Base-by-base conservation (phyloP, 1,139 yeast species). In the Pneumocystis murina region DNA sequence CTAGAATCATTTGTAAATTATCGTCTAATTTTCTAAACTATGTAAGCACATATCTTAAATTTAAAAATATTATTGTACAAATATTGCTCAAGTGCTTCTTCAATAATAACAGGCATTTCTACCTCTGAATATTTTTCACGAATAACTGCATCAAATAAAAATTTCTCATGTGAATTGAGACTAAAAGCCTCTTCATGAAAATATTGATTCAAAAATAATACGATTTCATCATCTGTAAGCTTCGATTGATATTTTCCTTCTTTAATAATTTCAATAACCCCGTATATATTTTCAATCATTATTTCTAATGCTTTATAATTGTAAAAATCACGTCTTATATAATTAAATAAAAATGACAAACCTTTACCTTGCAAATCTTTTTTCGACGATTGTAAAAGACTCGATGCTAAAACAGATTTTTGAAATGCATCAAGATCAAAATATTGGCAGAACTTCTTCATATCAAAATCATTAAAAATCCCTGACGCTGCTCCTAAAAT, bases 381-480 rank as follows among this genome's bases (percentile, higher is more conserved):
- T 58, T 66, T 65, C 20, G 68, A 28, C 2, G 67, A 62, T n/a
- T 20, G 36, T 14, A 43, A 59, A 28, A 54, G 54, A 55, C 64
- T 60, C n/a, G 62, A 57, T 54, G 61, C 61, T 54, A 68, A 64
- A 62, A 68, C 64, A 39, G 66, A 64, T 62, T 63, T 65, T 60
- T 67, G 71, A 36, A 66, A 66, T 39, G 65, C 62, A 54, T 67
- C 68, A 33, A 70, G 65, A 10, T 65, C 65, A 41, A 70, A 66
- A 58, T 61, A 62, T 28, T 67, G 65, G 48, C 71, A 66, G 59
- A 72, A 69, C 1, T 67, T 60, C 1, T 64, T 65, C 24, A 67
- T 63, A 54, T 67, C 67, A 35, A 66, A 70, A 12, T 70, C 69
- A 66, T 70, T 70, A 72, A 64, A 73, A 64, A 57, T 73, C 71